Conservation (phyloP, 2,329 filamentous ascomycete genomes). For the Pestalotiopsis sp. region DNA sequence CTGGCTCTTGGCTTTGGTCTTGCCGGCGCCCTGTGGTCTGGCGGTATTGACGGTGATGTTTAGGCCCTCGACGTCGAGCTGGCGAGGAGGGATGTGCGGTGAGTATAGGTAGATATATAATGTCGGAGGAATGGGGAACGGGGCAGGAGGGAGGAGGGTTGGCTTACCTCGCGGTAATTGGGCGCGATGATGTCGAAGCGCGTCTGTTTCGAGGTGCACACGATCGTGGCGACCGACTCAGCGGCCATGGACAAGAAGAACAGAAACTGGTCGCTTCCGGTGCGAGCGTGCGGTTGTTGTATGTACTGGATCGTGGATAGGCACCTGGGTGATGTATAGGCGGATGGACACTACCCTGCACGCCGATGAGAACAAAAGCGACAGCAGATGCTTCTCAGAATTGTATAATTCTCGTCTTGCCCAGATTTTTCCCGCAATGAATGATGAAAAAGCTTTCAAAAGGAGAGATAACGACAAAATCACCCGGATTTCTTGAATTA, state of each 20-base stretch:
- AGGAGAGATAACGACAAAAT: too few relatives aligned
- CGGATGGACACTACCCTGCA: too few relatives aligned
- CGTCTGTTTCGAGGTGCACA: constrained; percentile 69
- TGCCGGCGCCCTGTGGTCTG: constrained; percentile 41
- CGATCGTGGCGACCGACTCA: constrained; percentile 54
- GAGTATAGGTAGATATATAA: neutral
- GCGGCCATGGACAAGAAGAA: constrained; percentile 41
- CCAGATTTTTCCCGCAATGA: too few relatives aligned
- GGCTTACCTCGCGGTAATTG: constrained; percentile 57
- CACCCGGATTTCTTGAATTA: neutral
- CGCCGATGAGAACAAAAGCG: too few relatives aligned
- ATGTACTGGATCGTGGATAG: too few relatives aligned
- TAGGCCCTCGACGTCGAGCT: constrained; percentile 76
- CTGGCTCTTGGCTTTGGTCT: constrained; percentile 51
- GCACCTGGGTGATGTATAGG: too few relatives aligned
- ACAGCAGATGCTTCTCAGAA: too few relatives aligned
- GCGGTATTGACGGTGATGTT: constrained; percentile 63
- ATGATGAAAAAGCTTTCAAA: too few relatives aligned
- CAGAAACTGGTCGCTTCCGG: neutral
- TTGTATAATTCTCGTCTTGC: too few relatives aligned
- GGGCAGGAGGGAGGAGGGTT: neutral
- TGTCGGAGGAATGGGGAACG: neutral
- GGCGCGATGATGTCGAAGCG: constrained; percentile 63
- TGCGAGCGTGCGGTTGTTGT: neutral
- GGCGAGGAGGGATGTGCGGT: neutral